Percentiles rank a stretch among this genome's conserved stretches.
phyloP scores from a whole-genome alignment of 257 asterid genomes.

The Primulina huaijiensis region DNA sequence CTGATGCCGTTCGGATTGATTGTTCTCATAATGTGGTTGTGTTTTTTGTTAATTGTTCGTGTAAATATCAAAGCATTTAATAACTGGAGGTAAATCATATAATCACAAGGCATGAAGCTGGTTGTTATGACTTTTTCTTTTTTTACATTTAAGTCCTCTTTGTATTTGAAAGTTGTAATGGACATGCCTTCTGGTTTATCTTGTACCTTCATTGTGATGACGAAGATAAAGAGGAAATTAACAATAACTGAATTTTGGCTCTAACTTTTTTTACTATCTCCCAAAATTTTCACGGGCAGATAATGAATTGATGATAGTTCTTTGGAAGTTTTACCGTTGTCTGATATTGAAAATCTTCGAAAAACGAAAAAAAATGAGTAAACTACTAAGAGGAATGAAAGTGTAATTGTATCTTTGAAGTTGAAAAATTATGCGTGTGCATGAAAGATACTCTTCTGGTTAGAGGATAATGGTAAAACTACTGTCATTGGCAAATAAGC shows the following conservation, averaged over 20 bases:
- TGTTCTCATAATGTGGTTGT: conserved; percentile 8
- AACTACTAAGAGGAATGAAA: neutral
- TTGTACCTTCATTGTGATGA: neutral
- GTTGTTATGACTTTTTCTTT: no score
- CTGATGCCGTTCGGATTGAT: neutral
- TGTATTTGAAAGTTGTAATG: neutral
- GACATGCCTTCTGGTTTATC: neutral
- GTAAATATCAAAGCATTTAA: neutral
- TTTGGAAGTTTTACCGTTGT: neutral
- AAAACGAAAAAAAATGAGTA: neutral
- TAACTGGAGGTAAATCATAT: neutral
- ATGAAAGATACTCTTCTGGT: conserved; percentile 16
- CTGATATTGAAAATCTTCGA: neutral
- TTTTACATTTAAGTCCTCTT: neutral
- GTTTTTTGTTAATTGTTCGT: neutral
- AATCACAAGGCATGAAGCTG: no score
- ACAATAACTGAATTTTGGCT: neutral
- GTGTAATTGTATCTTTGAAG: neutral
- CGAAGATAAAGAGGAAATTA: neutral
- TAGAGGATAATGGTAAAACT: neutral
- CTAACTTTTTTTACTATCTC: neutral
- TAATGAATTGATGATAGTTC: conserved; percentile 7
- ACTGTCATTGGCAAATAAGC: neutral
- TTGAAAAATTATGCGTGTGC: neutral
- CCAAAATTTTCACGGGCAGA: neutral